These are phyloP conservation scores for Tetrapisispora fleetii DNA, from an alignment of 805 yeast species.

Conservation along the genomic window DNA sequence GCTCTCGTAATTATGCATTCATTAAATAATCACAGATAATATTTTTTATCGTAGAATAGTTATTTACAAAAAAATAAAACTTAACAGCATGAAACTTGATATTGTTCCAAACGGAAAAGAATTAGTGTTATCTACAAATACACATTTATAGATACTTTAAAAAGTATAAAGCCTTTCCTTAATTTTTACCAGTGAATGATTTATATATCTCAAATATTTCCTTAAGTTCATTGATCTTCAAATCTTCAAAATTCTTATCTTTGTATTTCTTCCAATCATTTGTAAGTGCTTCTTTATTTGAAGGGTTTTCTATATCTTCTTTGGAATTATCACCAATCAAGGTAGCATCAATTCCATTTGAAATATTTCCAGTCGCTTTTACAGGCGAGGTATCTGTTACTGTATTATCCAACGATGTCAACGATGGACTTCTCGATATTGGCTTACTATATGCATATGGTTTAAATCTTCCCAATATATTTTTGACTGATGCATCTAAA, in stretches of 20 bases:
- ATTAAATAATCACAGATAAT: not conserved
- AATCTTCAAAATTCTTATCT: constrained; percentile 22
- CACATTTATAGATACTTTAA: not conserved
- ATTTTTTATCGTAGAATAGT: too few relatives aligned
- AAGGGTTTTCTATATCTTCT: not conserved
- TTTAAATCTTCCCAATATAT: constrained; percentile 24
- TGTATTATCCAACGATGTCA: constrained; percentile 9
- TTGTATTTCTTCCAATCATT: constrained; percentile 14
- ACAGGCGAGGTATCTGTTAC: constrained; percentile 2
- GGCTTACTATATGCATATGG: constrained; percentile 24
- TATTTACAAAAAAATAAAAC: too few relatives aligned
- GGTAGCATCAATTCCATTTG: not conserved
- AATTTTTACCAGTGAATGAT: constrained; percentile 6
- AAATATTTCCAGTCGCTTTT: not conserved
- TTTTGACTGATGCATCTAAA: constrained; percentile 24
- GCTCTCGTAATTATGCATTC: not conserved
- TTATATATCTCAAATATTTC: constrained; percentile 26
- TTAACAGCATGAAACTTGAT: not conserved
- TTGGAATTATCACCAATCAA: not conserved
- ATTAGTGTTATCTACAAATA: not conserved
- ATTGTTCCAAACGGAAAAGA: not conserved
- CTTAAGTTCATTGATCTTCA: constrained; percentile 20
- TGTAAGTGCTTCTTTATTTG: too few relatives aligned
- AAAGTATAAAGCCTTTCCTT: not conserved
- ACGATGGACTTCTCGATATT: constrained; percentile 12